Evolutionary conservation across 352 stramenopile genomes (phyloP).

Genomic region (Phytophthora citrophthora): DNA sequence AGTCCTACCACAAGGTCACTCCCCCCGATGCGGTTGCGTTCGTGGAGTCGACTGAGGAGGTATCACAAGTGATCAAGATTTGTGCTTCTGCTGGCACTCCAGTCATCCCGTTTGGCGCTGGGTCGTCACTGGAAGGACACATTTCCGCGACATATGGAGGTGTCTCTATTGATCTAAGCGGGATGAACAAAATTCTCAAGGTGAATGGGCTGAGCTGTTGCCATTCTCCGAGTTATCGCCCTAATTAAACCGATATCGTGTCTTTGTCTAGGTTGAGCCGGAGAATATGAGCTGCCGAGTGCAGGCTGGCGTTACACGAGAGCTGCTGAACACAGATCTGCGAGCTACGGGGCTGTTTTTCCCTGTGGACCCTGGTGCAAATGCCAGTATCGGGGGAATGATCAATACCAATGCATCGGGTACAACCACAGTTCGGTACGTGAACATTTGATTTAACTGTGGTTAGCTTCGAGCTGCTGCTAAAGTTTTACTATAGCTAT

Average conservation of each 20-base stretch:
- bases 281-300: conserved; percentile 89
- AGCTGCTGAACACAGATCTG: conserved; percentile 90
- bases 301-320: conserved; percentile 92
- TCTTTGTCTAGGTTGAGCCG: conserved; percentile 17
- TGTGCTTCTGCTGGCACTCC: conserved; percentile 82
- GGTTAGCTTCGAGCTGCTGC: neutral
- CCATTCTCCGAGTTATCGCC: no score
- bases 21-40: conserved; percentile 88
- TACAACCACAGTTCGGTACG: conserved; percentile 67
- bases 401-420: conserved; percentile 86
- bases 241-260: no score
- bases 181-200: conserved; percentile 72
- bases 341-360: conserved; percentile 92
- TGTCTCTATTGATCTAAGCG: conserved; percentile 91
- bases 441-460: neutral
- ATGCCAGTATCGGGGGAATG: conserved; percentile 96
- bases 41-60: conserved; percentile 86
- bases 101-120: conserved; percentile 95
- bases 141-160: conserved; percentile 88
- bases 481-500: conserved; percentile 54
- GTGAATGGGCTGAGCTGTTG: conserved; percentile 16
- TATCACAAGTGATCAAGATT: conserved; percentile 90
- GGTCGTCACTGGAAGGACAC: conserved; percentile 95
- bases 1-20: conserved; percentile 89
- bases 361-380: conserved; percentile 96